Evolutionary conservation across 2,329 filamentous ascomycete genomes (phyloP), one percentile per base, ranked within the genome.

Genomic region (Aureobasidium sp.): DNA sequence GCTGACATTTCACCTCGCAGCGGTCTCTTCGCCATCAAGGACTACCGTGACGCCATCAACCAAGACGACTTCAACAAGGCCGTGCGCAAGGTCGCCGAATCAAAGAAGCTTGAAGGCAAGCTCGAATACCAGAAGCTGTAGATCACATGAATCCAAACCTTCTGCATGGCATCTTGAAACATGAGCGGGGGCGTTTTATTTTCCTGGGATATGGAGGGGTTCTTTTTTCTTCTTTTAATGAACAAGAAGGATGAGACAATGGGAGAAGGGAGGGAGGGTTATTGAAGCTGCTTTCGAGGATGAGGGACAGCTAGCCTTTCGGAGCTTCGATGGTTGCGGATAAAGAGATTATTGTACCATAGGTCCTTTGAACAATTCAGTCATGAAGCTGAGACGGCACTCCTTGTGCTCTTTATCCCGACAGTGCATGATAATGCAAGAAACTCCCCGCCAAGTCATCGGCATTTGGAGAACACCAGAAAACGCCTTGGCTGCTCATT

Each of bases 31-130:
- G 92, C 94, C 45, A 99, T 99, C 83, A 97, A 97, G 77, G 94
- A 96, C 71, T 96, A 97, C 74, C 82, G 95, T 64, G 94, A 99
- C 69, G 85, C 91, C 13, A 89, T 99, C 76, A 97, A 89, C 77
- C 94, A 99, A 74, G 94, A 99, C 70, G 94, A 99, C 72, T 96
- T 97, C 85, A 99, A 96, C 81, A 96, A 96, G 78, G 94, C 94
- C 4, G 94, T 99, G 59, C 87, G 94, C 67, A 99, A 99, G 84
- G 88, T 99, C 67, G 91, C 89, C 17, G 94, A 99, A 77, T 83
- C 90, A 64, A 99, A 99, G 89, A 99, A 99, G 78, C 78, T 99
- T 69, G 94, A 99, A 77, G 93, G 94, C 76, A 97, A 97, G 80
- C 81, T 97, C 53, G 93, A 97, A 75, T 97, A 96, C 78, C 88